Conservation (phyloP, 352 stramenopile genomes). For the Phytophthora aleatoria region DNA sequence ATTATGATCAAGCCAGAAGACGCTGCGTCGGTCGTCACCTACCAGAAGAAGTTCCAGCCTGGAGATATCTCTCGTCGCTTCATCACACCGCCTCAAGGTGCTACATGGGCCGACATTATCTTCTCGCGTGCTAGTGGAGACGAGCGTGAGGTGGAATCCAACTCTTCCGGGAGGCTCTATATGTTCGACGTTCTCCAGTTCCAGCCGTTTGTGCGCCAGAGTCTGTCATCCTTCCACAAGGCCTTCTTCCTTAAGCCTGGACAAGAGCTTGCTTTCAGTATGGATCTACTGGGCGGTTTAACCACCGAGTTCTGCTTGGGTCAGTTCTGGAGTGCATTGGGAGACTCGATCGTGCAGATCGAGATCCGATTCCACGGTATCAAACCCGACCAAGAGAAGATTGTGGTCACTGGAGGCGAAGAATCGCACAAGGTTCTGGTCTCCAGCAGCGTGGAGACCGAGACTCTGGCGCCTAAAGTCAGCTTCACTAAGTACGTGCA, state of each 20-base stretch:
- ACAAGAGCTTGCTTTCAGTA: slow-evolving; percentile 66
- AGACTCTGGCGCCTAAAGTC: slow-evolving; percentile 75
- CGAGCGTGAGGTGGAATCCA: slow-evolving; percentile 62
- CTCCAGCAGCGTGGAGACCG: slow-evolving; percentile 68
- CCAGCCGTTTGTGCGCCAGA: slow-evolving; percentile 85
- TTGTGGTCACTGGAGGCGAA: slow-evolving; percentile 66
- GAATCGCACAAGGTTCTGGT: slow-evolving; percentile 82
- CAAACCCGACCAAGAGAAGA: slow-evolving; percentile 61
- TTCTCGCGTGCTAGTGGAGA: slow-evolving; percentile 51
- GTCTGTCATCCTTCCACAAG: slow-evolving; percentile 69
- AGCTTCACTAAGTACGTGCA: slow-evolving; percentile 87
- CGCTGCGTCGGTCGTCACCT: slow-evolving; percentile 37
- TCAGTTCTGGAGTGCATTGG: slow-evolving; percentile 91
- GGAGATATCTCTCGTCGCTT: slow-evolving; percentile 84
- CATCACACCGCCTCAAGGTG: slow-evolving; percentile 71
- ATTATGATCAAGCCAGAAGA: slow-evolving; percentile 88
- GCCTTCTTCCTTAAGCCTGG: slow-evolving; percentile 70
- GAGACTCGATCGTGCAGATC: slow-evolving; percentile 79
- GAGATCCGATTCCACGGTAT: slow-evolving; percentile 89
- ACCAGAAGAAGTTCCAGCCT: slow-evolving; percentile 58
- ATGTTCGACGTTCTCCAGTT: slow-evolving; percentile 92
- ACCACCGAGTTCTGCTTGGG: slow-evolving; percentile 90
- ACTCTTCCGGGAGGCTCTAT: slow-evolving; percentile 73
- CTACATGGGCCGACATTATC: slow-evolving; percentile 88
- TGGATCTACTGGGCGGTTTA: slow-evolving; percentile 75